A percentile compares a stretch with the other conserved stretches of the same genome.
Evolutionary conservation across 2,329 filamentous ascomycete species (phyloP).

Genomic region (Biscogniauxia sp.): DNA sequence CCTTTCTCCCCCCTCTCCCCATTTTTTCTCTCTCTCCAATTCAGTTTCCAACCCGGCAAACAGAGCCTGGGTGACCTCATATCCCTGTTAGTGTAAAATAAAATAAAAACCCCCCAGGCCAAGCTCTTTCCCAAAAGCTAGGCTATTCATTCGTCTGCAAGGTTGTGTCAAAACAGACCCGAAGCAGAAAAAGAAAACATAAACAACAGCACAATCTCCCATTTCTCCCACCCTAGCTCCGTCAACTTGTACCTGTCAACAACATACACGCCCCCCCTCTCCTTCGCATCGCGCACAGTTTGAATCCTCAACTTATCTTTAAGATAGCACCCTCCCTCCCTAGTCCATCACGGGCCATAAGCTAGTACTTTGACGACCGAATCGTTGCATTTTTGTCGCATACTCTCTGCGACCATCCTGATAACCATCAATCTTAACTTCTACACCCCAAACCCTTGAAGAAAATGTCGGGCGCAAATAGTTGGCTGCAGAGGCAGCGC

Average conservation of each 20-base stretch:
- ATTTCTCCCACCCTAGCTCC: conserved; percentile 8
- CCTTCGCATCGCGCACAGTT: neutral
- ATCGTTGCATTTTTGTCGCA: conserved; percentile 33
- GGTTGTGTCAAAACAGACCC: conserved; percentile 1
- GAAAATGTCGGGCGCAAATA: conserved; percentile 62
- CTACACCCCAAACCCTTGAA: conserved; percentile 6
- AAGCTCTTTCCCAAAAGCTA: neutral
- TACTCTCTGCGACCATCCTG: conserved; percentile 30
- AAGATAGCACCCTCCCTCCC: conserved; percentile 5
- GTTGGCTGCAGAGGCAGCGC: conserved; percentile 78
- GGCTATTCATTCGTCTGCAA: no score
- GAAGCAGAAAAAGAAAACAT: conserved; percentile 30
- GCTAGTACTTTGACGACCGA: conserved; percentile 14
- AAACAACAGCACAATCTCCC: conserved; percentile 29
- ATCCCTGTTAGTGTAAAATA: neutral
- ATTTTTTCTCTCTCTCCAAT: conserved; percentile 5
- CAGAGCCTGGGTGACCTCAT: neutral
- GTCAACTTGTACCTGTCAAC: neutral
- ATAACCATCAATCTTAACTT: conserved; percentile 20
- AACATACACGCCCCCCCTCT: conserved; percentile 10
- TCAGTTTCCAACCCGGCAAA: neutral
- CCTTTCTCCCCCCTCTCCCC: conserved; percentile 3
- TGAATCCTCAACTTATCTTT: conserved; percentile 2
- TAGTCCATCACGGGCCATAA: conserved; percentile 22
- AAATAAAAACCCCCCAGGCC: no score